Conservation (phyloP, 1,284 basidiomycete species). For the Pulchroboletus neoregius region DNA sequence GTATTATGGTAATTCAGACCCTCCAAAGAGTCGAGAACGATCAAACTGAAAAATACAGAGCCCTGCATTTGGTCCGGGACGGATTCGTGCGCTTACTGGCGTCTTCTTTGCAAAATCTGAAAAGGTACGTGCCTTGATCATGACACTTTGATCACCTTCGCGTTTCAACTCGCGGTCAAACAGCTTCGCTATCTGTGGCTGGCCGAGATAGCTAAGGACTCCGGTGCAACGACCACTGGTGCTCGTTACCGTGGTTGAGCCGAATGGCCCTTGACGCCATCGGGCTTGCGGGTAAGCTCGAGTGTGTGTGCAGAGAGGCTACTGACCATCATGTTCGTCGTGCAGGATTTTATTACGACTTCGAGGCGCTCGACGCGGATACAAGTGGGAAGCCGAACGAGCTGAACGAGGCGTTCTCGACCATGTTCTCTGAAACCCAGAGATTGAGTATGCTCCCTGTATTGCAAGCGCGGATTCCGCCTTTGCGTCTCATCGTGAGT, state of each 20-base stretch:
- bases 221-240: slow-evolving; percentile 9
- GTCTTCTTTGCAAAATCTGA: slow-evolving; percentile 55
- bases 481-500: slow-evolving; percentile 42
- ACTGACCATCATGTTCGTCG: not conserved
- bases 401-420: slow-evolving; percentile 45
- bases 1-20: slow-evolving; percentile 20
- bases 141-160: not conserved
- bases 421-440: slow-evolving; percentile 32
- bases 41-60: slow-evolving; percentile 36
- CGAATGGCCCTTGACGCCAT: slow-evolving; percentile 65
- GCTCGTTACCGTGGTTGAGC: slow-evolving; percentile 46
- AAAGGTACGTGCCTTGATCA: slow-evolving; percentile 34
- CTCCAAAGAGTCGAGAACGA: not conserved
- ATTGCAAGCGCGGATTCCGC: slow-evolving; percentile 39
- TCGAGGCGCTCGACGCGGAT: slow-evolving; percentile 45
- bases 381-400: slow-evolving; percentile 37
- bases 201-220: slow-evolving; percentile 27
- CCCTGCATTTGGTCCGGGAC: slow-evolving; percentile 55
- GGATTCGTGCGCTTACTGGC: slow-evolving; percentile 51
- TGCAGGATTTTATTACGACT: slow-evolving; percentile 30
- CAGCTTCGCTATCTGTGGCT: slow-evolving; percentile 48
- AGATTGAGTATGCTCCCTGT: slow-evolving; percentile 29
- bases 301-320: not conserved
- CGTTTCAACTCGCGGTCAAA: not conserved
- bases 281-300: slow-evolving; percentile 51